These are phyloP conservation scores for Penicillium verrucosum DNA, from an alignment of 2,329 filamentous ascomycete genomes.

Conservation along the genomic window DNA sequence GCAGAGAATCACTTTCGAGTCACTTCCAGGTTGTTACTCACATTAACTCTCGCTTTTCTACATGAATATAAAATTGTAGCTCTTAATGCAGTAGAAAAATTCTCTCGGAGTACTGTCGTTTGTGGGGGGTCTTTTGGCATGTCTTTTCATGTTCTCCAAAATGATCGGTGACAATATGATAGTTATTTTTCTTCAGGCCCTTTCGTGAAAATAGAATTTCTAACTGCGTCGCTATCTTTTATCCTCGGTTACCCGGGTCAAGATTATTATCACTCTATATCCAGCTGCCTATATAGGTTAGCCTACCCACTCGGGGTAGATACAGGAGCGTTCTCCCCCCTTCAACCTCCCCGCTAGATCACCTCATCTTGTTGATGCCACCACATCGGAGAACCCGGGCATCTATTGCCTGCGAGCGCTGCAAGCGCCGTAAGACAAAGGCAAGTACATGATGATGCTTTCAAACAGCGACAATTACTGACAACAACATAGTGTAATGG, in stretches of 20 bases:
- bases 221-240: no score
- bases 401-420: background rate
- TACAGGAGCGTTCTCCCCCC: background rate
- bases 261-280: background rate
- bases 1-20: background rate
- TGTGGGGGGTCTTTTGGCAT: no score
- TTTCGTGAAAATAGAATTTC: background rate
- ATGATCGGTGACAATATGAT: background rate
- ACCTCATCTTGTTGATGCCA: background rate
- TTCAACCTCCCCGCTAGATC: background rate
- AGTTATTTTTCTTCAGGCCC: no score
- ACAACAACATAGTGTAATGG: background rate
- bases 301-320: background rate
- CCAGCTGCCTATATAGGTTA: background rate
- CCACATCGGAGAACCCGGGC: background rate
- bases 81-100: no score
- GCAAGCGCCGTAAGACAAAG: background rate
- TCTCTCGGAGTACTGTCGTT: background rate
- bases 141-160: no score
- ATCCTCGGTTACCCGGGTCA: no score
- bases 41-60: background rate
- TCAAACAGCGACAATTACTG: background rate
- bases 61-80: background rate
- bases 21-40: background rate
- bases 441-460: background rate